Conservation (phyloP, 177 flowering plant species). For the Vitis hybrid region DNA sequence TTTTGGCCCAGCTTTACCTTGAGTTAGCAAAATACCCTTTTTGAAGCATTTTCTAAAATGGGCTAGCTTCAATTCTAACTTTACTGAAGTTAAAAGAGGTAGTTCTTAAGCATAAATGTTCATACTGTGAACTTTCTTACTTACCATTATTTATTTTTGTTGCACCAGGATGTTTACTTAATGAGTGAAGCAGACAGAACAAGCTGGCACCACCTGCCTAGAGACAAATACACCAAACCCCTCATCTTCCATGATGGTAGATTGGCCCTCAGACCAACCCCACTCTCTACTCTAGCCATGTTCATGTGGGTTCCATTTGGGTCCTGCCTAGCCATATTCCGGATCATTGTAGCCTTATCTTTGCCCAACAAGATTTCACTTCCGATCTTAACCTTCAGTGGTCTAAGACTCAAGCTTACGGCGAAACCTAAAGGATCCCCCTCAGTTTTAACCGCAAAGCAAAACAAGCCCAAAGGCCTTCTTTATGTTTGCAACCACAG, state of each 20-base stretch:
- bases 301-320: conserved; percentile 77
- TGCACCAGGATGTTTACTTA: conserved; percentile 57
- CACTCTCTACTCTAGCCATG: conserved; percentile 37
- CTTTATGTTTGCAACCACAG: conserved; percentile 82
- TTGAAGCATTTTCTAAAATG: too few species aligned
- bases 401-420: conserved; percentile 27
- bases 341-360: conserved; percentile 24
- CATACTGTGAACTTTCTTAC: not conserved
- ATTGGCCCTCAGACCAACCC: conserved; percentile 58
- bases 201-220: conserved; percentile 45
- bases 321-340: conserved; percentile 34
- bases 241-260: conserved; percentile 85
- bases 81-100: too few species aligned
- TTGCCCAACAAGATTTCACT: conserved; percentile 43
- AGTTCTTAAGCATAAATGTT: too few species aligned
- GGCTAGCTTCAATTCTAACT: too few species aligned
- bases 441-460: not conserved
- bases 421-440: conserved; percentile 8
- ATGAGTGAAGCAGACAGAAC: conserved; percentile 55
- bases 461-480: conserved; percentile 27
- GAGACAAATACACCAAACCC: conserved; percentile 59
- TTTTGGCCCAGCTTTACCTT: too few species aligned
- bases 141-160: not conserved
- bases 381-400: conserved; percentile 40
- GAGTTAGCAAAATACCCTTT: too few species aligned